Base-by-base conservation (phyloP, 1,284 basidiomycete genomes). In the Neonothopanus nambi region DNA sequence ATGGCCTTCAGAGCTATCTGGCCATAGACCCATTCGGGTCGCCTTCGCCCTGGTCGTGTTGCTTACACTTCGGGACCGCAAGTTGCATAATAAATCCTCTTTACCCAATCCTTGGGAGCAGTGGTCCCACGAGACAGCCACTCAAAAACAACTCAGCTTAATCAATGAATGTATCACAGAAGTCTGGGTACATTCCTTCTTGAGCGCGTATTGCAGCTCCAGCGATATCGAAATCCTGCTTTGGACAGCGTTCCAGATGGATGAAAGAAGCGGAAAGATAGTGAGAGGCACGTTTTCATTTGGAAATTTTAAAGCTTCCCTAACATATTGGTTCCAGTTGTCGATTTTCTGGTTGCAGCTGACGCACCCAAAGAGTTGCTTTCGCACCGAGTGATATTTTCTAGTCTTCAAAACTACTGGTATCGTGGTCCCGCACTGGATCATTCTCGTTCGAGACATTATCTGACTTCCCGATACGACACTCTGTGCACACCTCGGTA, bases 371-470 rank as follows among this genome's bases (percentile, higher is more conserved):
- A 62, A 1, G 59, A 59, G 15, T 63, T 81, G 23, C 52, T 75
- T 5, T 65, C 66, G 5, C 77, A 83, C 62, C 71, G 69, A 5
- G 56, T 82, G 0, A 53, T 81, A 12, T 60, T 72, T 9, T 60
- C 73, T 17, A 75, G 72, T 48, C 57, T 82, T 8, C 40, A 63
- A 11, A 66, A 69, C 28, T 64, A 68, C 13, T 85, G 82, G 82
- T 72, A 64, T 37, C 57, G 67, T 43, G 79, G 80, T 8, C 43
- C 55, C 6, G 58, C 55, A 20, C 52, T 48, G 39, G 21, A 54
- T 23, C 59, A 60, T 17, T 48, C 56, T 9, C 41, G 15, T 26
- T 30, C 50, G 2, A 44, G 51, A 15, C 48, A 50, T 24, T 55
- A 54, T 43, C 26, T 68, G n/a, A 48, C 67, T 17, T 56, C 58